Evolutionary conservation across 2,329 filamentous ascomycete genomes (phyloP), one percentile per base, ranked within the genome.

Genomic region (Pseudodiploospora longispora): DNA sequence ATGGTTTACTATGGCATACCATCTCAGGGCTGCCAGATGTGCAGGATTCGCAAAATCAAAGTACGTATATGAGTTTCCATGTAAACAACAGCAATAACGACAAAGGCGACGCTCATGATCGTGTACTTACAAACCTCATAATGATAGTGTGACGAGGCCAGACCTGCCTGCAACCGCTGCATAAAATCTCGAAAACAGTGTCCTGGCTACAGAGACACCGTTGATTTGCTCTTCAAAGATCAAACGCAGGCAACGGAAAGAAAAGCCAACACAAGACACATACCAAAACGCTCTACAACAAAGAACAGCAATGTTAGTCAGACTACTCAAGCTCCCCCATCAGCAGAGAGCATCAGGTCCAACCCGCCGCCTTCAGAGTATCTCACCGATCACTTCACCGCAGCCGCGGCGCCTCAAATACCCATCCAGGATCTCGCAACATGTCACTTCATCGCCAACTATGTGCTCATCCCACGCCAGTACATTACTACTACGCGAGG

Each of bases 21-120:
- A 55, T 82, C 78, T 2, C 67, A 70, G 62, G 83, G 82, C 55
- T 87, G 83, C 56, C 82, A 84, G 65, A 85, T 82, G 75, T 87
- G 83, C 61, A 76, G 82, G 59, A 82, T 75, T 36, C 72, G 83
- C 51, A 74, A 82, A 54, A 86, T 87, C 58, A 87, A 86, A 74
- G 83, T 83, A 69, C 27, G 19, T 19, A 19, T 19, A 19, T 19
- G 19, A 19, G 19, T 19, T 19, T 19, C 19, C 19, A 19, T 19
- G 3, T 19, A 19, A 19, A 19, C 19, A 19, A 19, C 19, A 19
- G 19, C 19, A 19, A 19, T 19, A 19, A 19, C 19, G 3, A 19
- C 19, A 19, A 40, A 36, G 12, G 12, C 6, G 10, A 10, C 29
- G 12, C 2, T 29, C 6, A 5, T 8, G n/a, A 7, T n/a, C 27